A percentile compares a stretch with the other conserved stretches of the same genome.
Conservation (phyloP, 176 grass and related monocot genomes). For the Aechmea fasciata region DNA sequence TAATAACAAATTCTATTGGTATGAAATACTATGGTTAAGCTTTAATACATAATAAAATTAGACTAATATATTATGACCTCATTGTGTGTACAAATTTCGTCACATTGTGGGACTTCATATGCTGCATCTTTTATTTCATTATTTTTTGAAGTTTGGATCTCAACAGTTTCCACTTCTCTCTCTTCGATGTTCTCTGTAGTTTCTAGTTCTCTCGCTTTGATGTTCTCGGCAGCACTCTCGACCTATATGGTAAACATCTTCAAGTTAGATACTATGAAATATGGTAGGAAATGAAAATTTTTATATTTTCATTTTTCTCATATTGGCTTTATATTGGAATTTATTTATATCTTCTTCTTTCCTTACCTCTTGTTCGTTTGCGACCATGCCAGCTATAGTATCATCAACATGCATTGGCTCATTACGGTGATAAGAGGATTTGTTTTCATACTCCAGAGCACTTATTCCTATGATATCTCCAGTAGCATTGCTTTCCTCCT, state of each 20-base stretch:
- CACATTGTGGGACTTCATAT: neutral
- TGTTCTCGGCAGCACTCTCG: neutral
- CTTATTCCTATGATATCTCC: too few relatives aligned
- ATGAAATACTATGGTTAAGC: neutral
- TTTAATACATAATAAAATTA: neutral
- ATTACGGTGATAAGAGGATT: too few relatives aligned
- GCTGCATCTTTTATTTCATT: neutral
- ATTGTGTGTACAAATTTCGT: neutral
- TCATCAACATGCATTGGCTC: too few relatives aligned
- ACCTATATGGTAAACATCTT: neutral
- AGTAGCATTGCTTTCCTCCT: neutral
- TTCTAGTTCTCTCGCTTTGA: too few relatives aligned
- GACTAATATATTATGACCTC: neutral
- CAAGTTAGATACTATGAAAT: neutral
- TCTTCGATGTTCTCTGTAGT: neutral
- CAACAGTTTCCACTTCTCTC: neutral
- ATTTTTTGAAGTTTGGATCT: neutral
- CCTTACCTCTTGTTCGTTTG: neutral
- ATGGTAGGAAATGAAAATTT: neutral
- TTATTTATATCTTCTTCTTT: neutral
- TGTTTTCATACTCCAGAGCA: too few relatives aligned
- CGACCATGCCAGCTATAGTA: too few relatives aligned
- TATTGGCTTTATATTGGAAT: neutral
- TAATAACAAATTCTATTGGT: neutral
- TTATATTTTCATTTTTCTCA: neutral